A percentile compares a stretch with the other conserved stretches of the same genome.
These are phyloP conservation scores for Aspergillus steynii DNA, from an alignment of 495 filamentous ascomycete species.

Conservation along the genomic window DNA sequence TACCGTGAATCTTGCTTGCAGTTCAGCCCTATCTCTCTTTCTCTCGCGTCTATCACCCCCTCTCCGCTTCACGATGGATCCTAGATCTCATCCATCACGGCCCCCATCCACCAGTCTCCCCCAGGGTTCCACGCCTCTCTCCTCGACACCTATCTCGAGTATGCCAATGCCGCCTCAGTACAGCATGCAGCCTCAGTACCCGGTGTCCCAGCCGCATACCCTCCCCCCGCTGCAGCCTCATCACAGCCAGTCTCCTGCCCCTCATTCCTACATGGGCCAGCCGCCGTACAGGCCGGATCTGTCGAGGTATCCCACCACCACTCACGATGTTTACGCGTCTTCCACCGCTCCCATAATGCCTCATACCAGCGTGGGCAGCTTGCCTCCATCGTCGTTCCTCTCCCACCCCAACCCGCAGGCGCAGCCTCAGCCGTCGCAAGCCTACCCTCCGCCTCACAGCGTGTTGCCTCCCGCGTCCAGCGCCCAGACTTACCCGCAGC, in stretches of 20 bases:
- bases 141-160: conserved; percentile 43
- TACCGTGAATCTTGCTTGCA: conserved; percentile 42
- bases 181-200: conserved; percentile 58
- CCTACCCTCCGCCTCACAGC: conserved; percentile 60
- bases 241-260: conserved; percentile 48
- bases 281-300: conserved; percentile 61
- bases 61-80: conserved; percentile 47
- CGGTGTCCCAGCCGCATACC: conserved; percentile 62
- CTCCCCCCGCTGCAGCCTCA: conserved; percentile 69
- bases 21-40: conserved; percentile 26
- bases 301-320: conserved; percentile 61
- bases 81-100: conserved; percentile 55
- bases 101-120: conserved; percentile 58
- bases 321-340: conserved; percentile 59
- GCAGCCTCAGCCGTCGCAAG: conserved; percentile 55
- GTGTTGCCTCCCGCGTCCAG: conserved; percentile 66
- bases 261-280: conserved; percentile 59
- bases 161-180: conserved; percentile 51
- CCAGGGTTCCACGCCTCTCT: conserved; percentile 50
- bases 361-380: conserved; percentile 60
- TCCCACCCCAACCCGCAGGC: conserved; percentile 53
- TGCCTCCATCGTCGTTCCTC: conserved; percentile 53
- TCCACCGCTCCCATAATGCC: conserved; percentile 47
- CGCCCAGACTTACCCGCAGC: conserved; percentile 67
- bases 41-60: conserved; percentile 7